Evolutionary conservation across 2,329 filamentous ascomycete species (phyloP).

Genomic region (Monosporascus sp.): DNA sequence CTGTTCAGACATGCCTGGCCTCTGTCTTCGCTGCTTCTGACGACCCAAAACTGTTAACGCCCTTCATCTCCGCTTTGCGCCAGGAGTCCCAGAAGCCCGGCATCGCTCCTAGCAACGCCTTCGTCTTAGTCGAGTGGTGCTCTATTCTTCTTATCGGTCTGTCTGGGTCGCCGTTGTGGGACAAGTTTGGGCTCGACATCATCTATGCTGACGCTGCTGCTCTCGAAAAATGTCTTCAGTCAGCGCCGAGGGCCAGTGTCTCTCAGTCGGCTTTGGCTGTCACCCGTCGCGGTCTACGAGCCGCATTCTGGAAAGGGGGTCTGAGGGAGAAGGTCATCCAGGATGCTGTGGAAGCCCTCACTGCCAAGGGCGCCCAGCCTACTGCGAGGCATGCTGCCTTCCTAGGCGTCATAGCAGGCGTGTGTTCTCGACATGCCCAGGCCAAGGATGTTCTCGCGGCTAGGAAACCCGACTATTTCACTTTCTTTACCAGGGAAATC

Average conservation of each 20-base stretch:
- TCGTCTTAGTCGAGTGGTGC: slow-evolving; percentile 89
- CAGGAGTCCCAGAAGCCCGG: slow-evolving; percentile 70
- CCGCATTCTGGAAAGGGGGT: slow-evolving; percentile 57
- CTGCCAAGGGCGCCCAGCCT: slow-evolving; percentile 60
- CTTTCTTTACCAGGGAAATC: slow-evolving; percentile 82
- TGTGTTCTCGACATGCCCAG: slow-evolving; percentile 66
- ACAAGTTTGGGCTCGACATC: slow-evolving; percentile 59
- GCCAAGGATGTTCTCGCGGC: slow-evolving; percentile 58
- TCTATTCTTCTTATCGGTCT: slow-evolving; percentile 71
- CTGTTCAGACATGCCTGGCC: slow-evolving; percentile 74
- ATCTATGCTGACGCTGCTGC: slow-evolving; percentile 65
- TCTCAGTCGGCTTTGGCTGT: slow-evolving; percentile 70
- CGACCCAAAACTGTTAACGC: slow-evolving; percentile 53
- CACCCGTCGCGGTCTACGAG: slow-evolving; percentile 73
- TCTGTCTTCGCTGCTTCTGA: slow-evolving; percentile 56
- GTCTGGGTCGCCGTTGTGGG: slow-evolving; percentile 57
- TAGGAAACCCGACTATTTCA: slow-evolving; percentile 67
- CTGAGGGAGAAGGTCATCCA: slow-evolving; percentile 57
- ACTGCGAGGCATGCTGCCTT: slow-evolving; percentile 68
- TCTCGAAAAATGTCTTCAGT: slow-evolving; percentile 71
- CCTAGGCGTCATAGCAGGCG: slow-evolving; percentile 81
- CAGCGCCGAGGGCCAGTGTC: slow-evolving; percentile 58
- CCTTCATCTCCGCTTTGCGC: slow-evolving; percentile 62
- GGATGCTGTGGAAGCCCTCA: slow-evolving; percentile 60
- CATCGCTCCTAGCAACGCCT: slow-evolving; percentile 74